Conservation (phyloP, 1,284 basidiomycete genomes). For the Papiliotrema nemorosa region DNA sequence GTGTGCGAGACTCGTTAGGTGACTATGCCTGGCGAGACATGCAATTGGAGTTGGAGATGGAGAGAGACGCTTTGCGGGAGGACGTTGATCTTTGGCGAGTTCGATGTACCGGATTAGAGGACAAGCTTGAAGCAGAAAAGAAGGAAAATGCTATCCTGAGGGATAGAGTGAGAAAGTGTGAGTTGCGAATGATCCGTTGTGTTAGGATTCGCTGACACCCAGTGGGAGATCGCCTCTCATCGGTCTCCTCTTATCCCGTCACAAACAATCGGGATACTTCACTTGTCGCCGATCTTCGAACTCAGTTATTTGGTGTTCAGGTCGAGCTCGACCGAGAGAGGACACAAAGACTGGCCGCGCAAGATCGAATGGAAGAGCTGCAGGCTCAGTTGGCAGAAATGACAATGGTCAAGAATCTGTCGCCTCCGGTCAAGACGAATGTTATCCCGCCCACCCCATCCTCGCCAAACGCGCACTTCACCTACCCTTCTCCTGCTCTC, state of each 20-base stretch:
- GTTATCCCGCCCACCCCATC: conserved; percentile 4
- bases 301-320: conserved; percentile 39
- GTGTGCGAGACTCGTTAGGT: not conserved
- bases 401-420: not conserved
- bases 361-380: conserved; percentile 15
- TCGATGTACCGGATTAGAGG: conserved; percentile 34
- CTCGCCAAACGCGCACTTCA: not conserved
- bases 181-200: conserved; percentile 6
- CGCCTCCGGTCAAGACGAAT: not conserved
- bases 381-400: conserved; percentile 6
- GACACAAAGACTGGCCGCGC: conserved; percentile 25
- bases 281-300: conserved; percentile 35
- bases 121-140: conserved; percentile 35
- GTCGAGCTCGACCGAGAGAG: conserved; percentile 34
- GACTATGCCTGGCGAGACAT: conserved; percentile 9
- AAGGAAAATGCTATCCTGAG: conserved; percentile 28
- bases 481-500: not conserved
- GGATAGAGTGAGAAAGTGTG: conserved; percentile 42
- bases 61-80: conserved; percentile 40
- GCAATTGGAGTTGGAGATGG: conserved; percentile 39
- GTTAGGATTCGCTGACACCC: conserved; percentile 1
- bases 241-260: conserved; percentile 10
- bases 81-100: conserved; percentile 42
- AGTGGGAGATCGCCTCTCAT: conserved; percentile 20
- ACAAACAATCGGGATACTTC: conserved; percentile 8